Conservation (phyloP, 768 basidiomycete species). For the Trametes punicea region DNA sequence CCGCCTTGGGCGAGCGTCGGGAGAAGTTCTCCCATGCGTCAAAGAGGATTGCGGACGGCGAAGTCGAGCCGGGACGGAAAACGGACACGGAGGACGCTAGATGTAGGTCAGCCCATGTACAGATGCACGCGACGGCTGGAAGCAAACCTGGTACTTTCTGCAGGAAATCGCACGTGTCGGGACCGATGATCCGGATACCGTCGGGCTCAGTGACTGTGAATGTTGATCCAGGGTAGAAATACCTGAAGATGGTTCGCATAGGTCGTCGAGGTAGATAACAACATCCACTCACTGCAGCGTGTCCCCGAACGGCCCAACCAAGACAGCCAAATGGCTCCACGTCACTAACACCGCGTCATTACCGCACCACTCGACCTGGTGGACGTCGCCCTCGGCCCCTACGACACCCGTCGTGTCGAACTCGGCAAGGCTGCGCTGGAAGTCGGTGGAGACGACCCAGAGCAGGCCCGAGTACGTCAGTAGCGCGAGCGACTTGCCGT, state of each 20-base stretch:
- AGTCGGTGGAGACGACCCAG: constrained; percentile 95
- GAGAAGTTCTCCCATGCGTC: constrained; percentile 91
- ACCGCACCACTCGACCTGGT: constrained; percentile 91
- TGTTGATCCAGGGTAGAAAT: constrained; percentile 70
- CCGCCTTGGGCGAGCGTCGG: constrained; percentile 82
- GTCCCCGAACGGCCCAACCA: constrained; percentile 94
- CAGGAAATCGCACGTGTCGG: constrained; percentile 80
- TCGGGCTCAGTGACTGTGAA: constrained; percentile 86
- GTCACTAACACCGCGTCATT: constrained; percentile 90
- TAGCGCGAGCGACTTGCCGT: constrained; percentile 88
- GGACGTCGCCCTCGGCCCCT: constrained; percentile 55
- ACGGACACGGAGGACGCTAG: constrained; percentile 76
- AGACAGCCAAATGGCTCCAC: constrained; percentile 71
- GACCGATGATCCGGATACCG: constrained; percentile 79
- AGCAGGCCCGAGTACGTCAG: constrained; percentile 69
- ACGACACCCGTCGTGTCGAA: constrained; percentile 63
- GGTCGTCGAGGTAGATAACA: not conserved
- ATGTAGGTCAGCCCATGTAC: not conserved
- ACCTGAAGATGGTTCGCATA: constrained; percentile 45
- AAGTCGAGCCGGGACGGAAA: constrained; percentile 89
- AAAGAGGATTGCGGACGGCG: constrained; percentile 86
- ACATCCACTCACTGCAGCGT: constrained; percentile 62
- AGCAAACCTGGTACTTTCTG: constrained; percentile 87
- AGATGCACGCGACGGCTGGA: not conserved
- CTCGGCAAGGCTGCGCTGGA: constrained; percentile 84